Conservation (phyloP, 129 eudicot genomes). For the Mikania micrantha region DNA sequence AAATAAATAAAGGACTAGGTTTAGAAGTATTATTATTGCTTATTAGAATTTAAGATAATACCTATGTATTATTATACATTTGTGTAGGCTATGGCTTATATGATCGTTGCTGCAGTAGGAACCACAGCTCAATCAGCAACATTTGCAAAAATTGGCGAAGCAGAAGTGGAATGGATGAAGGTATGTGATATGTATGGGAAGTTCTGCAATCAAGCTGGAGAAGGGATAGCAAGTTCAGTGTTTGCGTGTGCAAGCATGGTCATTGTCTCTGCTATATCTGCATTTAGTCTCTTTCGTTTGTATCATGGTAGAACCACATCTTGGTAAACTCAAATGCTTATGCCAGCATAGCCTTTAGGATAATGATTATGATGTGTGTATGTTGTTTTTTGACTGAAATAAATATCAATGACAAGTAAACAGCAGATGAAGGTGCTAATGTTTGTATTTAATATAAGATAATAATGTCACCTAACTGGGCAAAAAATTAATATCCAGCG, state of each 20-base stretch:
- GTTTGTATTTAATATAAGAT: no score
- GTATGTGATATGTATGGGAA: conserved; percentile 58
- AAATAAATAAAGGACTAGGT: no score
- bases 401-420: no score
- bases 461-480: no score
- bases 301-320: conserved; percentile 36
- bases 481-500: no score
- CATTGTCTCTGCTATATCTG: conserved; percentile 57
- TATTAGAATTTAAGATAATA: no score
- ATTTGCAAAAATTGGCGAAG: conserved; percentile 51
- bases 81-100: conserved; percentile 67
- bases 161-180: conserved; percentile 76
- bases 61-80: no score
- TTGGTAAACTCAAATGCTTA: not conserved
- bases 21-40: no score
- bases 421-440: no score
- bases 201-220: conserved; percentile 69
- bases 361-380: no score
- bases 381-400: no score
- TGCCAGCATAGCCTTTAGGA: not conserved
- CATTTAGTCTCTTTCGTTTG: conserved; percentile 70
- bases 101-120: conserved; percentile 51
- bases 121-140: conserved; percentile 53
- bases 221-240: conserved; percentile 63
- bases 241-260: conserved; percentile 48